These are phyloP conservation scores for Globisporangium apiculatum DNA, from an alignment of 352 stramenopile genomes.

Conservation along the genomic window DNA sequence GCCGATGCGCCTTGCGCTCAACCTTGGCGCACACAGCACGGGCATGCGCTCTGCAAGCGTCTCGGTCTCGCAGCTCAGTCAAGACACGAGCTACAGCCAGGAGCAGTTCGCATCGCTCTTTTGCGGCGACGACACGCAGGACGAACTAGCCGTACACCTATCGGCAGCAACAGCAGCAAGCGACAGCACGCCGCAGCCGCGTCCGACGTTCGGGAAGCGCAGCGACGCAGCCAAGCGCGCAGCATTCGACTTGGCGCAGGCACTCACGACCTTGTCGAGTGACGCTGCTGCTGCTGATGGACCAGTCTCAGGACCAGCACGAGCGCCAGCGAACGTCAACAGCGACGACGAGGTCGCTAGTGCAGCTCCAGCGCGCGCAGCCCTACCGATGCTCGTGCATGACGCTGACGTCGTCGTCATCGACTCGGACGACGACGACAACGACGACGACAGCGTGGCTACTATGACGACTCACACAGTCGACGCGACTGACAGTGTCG, in stretches of 20 bases:
- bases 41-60: conserved; percentile 6
- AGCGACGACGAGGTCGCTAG: neutral
- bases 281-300: too few species aligned
- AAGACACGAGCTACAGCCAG: conserved; percentile 15
- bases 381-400: neutral
- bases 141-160: conserved; percentile 16
- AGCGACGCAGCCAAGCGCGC: neutral
- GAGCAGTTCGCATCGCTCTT: conserved; percentile 42
- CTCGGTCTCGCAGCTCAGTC: conserved; percentile 17
- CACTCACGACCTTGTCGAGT: neutral
- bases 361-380: neutral
- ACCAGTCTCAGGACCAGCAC: neutral
- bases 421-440: neutral
- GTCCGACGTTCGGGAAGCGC: neutral
- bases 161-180: neutral
- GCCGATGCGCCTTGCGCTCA: conserved; percentile 25
- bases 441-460: neutral
- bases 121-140: conserved; percentile 45
- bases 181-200: neutral
- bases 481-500: neutral
- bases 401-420: neutral
- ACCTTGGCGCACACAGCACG: conserved; percentile 14
- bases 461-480: neutral
- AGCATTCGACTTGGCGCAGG: neutral
- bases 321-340: neutral